Evolutionary conservation across 2,329 filamentous ascomycete genomes (phyloP).

Genomic region (Diaporthe amygdali): DNA sequence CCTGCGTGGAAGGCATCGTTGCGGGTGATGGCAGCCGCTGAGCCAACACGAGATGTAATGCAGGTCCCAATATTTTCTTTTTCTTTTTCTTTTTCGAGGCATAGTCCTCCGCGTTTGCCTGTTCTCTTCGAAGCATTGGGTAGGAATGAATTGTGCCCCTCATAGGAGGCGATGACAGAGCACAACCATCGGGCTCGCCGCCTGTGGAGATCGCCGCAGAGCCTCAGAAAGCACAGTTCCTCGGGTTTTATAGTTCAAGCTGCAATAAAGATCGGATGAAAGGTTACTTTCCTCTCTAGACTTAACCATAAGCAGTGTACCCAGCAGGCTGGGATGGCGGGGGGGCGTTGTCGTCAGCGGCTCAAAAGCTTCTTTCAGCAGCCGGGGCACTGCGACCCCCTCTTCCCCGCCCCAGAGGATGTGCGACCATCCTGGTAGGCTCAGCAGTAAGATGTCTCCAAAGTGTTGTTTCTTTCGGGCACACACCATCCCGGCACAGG

Average conservation of each 20-base stretch:
- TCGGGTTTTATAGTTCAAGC: background rate
- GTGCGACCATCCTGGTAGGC: background rate
- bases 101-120: background rate
- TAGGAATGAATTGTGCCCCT: background rate
- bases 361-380: slow-evolving; percentile 12
- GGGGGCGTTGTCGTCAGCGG: background rate
- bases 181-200: background rate
- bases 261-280: background rate
- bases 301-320: background rate
- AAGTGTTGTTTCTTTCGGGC: background rate
- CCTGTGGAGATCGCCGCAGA: background rate
- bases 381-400: background rate
- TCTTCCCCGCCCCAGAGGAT: background rate
- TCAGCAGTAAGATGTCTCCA: too few species aligned
- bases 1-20: background rate
- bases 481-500: background rate
- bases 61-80: background rate
- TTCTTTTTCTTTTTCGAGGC: too few species aligned
- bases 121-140: background rate
- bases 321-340: background rate
- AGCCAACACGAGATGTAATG: background rate
- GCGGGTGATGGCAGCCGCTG: background rate
- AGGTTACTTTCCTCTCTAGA: background rate
- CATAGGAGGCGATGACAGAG: background rate
- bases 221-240: background rate